phyloP scores from a whole-genome alignment of 2,329 filamentous ascomycete genomes.

The Fusarium compactum region DNA sequence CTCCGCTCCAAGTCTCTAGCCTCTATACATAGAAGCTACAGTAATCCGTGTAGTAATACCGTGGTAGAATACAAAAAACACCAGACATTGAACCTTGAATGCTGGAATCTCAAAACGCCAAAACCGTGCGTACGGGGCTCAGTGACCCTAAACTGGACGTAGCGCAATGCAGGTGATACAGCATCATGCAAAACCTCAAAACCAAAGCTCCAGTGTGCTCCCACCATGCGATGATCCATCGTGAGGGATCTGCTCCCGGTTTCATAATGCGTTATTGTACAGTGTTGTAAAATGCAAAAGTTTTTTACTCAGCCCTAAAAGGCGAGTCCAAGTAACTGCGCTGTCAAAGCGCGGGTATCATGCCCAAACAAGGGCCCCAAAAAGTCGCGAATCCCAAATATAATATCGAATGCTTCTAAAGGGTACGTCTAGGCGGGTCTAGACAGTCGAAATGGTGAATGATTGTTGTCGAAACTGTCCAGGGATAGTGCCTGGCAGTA shows the following conservation, averaged over 20 bases:
- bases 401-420: constrained; percentile 31
- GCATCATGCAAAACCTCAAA: constrained; percentile 38
- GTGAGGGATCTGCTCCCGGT: constrained; percentile 35
- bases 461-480: not conserved
- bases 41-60: constrained; percentile 34
- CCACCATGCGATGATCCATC: constrained; percentile 39
- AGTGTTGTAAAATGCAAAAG: constrained; percentile 34
- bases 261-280: constrained; percentile 49
- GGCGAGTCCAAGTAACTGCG: constrained; percentile 38
- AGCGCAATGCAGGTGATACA: constrained; percentile 36
- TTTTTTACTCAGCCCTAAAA: constrained; percentile 21
- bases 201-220: constrained; percentile 41
- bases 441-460: constrained; percentile 19
- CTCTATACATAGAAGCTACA: constrained; percentile 21
- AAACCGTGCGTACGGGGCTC: constrained; percentile 28
- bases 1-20: constrained; percentile 35
- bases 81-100: constrained; percentile 36
- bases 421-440: constrained; percentile 15
- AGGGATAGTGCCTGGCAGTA: not conserved
- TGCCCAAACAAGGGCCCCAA: constrained; percentile 45
- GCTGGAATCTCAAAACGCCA: constrained; percentile 40
- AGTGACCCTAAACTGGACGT: constrained; percentile 9
- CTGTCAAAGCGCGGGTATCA: constrained; percentile 49
- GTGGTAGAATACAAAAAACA: constrained; percentile 37
- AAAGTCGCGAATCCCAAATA: constrained; percentile 39